phyloP scores from a whole-genome alignment of 169 alveolate species.

The Cryptosporidium tyzzeri region DNA sequence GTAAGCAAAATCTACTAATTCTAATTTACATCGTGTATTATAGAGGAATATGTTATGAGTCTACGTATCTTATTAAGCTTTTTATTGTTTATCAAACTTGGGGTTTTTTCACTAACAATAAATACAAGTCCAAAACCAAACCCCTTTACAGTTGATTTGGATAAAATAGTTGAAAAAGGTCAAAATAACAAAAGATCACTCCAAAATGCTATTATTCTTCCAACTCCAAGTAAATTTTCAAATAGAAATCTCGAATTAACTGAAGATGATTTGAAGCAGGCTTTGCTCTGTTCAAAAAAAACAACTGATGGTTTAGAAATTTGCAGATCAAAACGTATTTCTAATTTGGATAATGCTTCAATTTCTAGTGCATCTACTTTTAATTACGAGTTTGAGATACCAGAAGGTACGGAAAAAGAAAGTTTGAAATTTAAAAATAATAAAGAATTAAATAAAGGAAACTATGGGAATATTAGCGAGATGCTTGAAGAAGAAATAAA shows the following conservation, averaged over 20 bases:
- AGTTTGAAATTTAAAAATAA: background rate
- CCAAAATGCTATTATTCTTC: background rate
- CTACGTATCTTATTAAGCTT: conserved; percentile 16
- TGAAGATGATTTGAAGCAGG: background rate
- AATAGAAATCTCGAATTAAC: background rate
- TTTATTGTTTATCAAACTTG: conserved; percentile 33
- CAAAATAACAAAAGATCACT: background rate
- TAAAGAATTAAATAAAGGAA: background rate
- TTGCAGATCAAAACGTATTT: background rate
- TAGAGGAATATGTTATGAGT: conserved; percentile 54
- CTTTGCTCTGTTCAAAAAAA: background rate
- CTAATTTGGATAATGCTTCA: background rate
- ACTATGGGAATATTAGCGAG: background rate
- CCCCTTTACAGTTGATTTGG: conserved; percentile 12
- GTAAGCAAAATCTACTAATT: background rate
- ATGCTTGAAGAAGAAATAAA: background rate
- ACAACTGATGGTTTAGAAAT: background rate
- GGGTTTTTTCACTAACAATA: background rate
- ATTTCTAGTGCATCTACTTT: conserved; percentile 59
- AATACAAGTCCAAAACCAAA: background rate
- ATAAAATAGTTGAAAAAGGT: background rate
- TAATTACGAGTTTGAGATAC: background rate
- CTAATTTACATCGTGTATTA: background rate
- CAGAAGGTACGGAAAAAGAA: background rate
- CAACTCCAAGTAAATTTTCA: background rate